Conservation (phyloP, 2,329 filamentous ascomycete genomes). For the Fusarium chuoi region DNA sequence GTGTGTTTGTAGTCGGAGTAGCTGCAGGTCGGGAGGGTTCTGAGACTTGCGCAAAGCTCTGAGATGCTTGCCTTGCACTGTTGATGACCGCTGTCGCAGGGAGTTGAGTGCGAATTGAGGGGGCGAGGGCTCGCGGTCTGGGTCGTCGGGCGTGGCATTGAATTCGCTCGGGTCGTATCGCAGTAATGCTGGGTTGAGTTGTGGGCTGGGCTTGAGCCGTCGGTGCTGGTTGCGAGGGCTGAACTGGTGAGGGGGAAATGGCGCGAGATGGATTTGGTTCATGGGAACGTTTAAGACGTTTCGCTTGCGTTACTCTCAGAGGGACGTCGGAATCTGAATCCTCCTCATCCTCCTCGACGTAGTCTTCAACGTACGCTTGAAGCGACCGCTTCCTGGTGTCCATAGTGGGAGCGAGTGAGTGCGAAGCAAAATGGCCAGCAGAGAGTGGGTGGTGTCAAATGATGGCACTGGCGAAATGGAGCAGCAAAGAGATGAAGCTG, state of each 20-base stretch:
- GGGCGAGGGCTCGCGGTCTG: neutral
- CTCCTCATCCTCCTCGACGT: neutral
- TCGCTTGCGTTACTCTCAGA: neutral
- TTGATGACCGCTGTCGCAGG: neutral
- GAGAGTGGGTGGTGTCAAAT: neutral
- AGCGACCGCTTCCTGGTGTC: neutral
- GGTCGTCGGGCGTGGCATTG: neutral
- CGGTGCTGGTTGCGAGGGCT: neutral
- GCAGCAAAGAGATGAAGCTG: neutral
- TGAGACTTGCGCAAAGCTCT: neutral
- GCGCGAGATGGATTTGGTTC: no score
- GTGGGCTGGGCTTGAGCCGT: neutral
- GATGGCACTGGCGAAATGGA: neutral
- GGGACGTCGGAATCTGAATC: neutral
- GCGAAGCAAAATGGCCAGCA: neutral
- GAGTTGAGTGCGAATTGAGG: neutral
- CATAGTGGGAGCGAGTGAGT: neutral
- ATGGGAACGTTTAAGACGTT: neutral
- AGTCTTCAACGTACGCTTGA: neutral
- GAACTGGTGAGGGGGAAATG: neutral
- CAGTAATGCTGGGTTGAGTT: neutral
- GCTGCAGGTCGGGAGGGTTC: neutral
- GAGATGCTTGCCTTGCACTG: neutral
- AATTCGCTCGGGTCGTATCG: neutral
- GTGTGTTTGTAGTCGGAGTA: neutral